Percentiles rank a stretch among this genome's conserved stretches.
These are phyloP conservation scores for Exophiala sp. DNA, from an alignment of 2,329 filamentous ascomycete genomes.

Conservation along the genomic window DNA sequence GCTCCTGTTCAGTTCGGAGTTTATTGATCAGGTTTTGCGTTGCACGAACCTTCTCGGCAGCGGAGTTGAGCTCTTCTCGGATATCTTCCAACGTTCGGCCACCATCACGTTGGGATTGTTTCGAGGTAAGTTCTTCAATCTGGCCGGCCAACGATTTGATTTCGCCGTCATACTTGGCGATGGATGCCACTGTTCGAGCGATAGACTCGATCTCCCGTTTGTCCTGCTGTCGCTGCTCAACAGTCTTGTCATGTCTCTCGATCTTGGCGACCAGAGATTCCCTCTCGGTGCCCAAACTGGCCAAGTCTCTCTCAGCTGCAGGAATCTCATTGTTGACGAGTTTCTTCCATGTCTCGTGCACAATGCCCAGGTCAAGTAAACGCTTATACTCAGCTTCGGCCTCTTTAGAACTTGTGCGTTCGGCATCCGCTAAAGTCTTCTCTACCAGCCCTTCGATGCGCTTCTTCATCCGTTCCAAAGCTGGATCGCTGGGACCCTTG, in stretches of 20 bases:
- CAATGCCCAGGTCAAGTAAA: slow-evolving; percentile 57
- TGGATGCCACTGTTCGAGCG: slow-evolving; percentile 67
- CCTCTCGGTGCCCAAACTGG: slow-evolving; percentile 56
- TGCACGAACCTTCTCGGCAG: slow-evolving; percentile 61
- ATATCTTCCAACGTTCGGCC: slow-evolving; percentile 76
- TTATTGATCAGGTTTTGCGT: slow-evolving; percentile 61
- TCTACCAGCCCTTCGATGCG: slow-evolving; percentile 57
- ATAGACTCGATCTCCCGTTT: slow-evolving; percentile 70
- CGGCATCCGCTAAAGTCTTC: slow-evolving; percentile 46
- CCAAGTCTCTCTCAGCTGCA: slow-evolving; percentile 57
- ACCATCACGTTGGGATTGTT: slow-evolving; percentile 62
- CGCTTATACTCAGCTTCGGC: slow-evolving; percentile 57
- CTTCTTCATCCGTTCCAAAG: slow-evolving; percentile 58
- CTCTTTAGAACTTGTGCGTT: slow-evolving; percentile 54
- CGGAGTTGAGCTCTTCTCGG: slow-evolving; percentile 63
- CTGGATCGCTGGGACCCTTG: slow-evolving; percentile 46
- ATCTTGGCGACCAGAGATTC: slow-evolving; percentile 55
- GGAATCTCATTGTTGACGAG: slow-evolving; percentile 65
- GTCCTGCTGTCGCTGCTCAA: slow-evolving; percentile 57
- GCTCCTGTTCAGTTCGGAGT: slow-evolving; percentile 64
- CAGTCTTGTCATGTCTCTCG: slow-evolving; percentile 61
- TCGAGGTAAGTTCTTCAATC: slow-evolving; percentile 66
- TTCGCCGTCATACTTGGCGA: slow-evolving; percentile 66
- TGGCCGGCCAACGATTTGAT: slow-evolving; percentile 65
- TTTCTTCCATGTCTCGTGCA: slow-evolving; percentile 69